phyloP scores from a whole-genome alignment of 1,284 basidiomycete species.

The Leccinum angustisporum region DNA sequence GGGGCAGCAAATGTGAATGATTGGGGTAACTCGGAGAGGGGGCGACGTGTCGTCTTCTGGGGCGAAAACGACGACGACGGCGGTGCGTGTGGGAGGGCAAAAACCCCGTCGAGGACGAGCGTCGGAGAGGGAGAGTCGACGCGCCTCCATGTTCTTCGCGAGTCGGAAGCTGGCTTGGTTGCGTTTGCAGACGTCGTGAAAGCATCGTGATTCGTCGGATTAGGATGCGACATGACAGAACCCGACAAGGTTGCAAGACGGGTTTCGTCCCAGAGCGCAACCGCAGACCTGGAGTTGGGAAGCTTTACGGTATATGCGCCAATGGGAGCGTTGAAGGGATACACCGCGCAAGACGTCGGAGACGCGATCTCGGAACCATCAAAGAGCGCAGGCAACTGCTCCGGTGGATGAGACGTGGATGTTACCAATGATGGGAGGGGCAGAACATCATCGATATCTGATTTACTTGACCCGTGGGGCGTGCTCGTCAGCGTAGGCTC shows the following conservation, averaged over 20 bases:
- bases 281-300: slow-evolving; percentile 3
- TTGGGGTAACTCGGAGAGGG: slow-evolving; percentile 1
- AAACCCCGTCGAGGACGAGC: slow-evolving; percentile 24
- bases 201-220: neutral
- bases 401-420: neutral
- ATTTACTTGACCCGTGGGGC: slow-evolving; percentile 7
- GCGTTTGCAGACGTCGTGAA: neutral
- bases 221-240: neutral
- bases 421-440: neutral
- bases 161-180: neutral
- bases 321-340: slow-evolving; percentile 6
- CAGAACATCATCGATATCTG: neutral
- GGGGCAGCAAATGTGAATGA: neutral
- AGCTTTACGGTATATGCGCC: slow-evolving; percentile 21
- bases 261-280: neutral
- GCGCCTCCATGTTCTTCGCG: neutral
- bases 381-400: neutral
- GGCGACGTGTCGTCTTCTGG: neutral
- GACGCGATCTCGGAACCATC: slow-evolving; percentile 3
- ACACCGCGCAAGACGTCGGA: neutral
- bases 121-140: slow-evolving; percentile 13
- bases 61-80: neutral
- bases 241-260: neutral
- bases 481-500: slow-evolving; percentile 21
- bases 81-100: slow-evolving; percentile 13